Base-by-base conservation (phyloP, 176 grass and related monocot species). In the Olyra latifolia region DNA sequence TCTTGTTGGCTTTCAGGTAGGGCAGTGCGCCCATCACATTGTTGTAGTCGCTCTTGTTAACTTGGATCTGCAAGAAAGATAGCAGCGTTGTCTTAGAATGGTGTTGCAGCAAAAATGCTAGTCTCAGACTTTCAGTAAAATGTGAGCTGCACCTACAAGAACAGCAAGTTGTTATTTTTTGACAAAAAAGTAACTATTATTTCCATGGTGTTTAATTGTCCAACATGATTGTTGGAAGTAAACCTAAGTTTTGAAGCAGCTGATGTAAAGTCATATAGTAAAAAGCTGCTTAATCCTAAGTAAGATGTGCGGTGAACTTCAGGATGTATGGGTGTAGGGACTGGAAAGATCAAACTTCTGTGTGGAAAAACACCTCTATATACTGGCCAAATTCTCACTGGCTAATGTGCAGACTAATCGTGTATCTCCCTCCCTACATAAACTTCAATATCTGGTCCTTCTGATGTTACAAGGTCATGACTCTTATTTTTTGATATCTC, bases 1-100 rank as follows among this genome's bases (percentile, higher is more conserved):
- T 95, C 81, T 84, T 83, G 74, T 98, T 89, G 74, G 86, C 96
- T 83, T 98, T 98, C 61, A 98, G 96, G 78, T 98, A 98, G 29
- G 96, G 92, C 39, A 95, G 66, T 22, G 92, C 84, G 0, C 92
- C 96, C 10, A 83, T 91, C 44, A 93, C 88, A 20, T 98, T 95
- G 84, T 89, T 85, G 14, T 98, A 93, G 60, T 98, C 92, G 8
- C 90, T 93, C 77, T 82, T 95, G 88, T 89, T 69, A 75, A 98
- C 92, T 84, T 89, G 90, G 24, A 88, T 80, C 96, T 98, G 86
- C 48, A 32, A 76, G 39, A 35, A 87, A 89, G 66, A 76, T 71
- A 91, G 2, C 16, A 82, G 67, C 32, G 16, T 42, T 66, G 22
- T 62, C 17, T 83, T 42, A 85, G 60, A 62, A 19, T 68, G 23